These are phyloP conservation scores for Phanerochaete sordida DNA, from an alignment of 768 basidiomycete genomes.

Conservation along the genomic window DNA sequence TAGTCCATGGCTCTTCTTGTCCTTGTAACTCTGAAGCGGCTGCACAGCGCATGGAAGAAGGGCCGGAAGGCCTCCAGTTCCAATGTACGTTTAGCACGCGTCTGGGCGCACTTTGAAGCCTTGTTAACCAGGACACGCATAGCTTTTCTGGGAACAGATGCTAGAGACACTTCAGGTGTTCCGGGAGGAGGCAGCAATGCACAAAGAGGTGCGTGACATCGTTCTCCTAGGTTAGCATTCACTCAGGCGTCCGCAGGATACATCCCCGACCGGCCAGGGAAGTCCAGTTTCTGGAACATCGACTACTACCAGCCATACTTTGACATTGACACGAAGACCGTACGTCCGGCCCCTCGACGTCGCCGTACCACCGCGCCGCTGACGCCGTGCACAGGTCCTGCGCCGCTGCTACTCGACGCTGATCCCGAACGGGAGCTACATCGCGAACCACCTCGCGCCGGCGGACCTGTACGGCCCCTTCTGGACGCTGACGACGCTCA, in stretches of 20 bases:
- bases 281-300: constrained; percentile 68
- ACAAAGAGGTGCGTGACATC: constrained; percentile 1
- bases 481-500: constrained; percentile 95
- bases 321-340: constrained; percentile 81
- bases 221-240: neutral
- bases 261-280: constrained; percentile 48
- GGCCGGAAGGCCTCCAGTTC: constrained; percentile 28
- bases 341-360: constrained; percentile 21
- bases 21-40: constrained; percentile 4
- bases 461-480: constrained; percentile 89
- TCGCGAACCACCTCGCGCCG: constrained; percentile 60
- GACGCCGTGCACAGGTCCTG: constrained; percentile 45
- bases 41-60: constrained; percentile 28
- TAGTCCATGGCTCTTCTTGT: neutral
- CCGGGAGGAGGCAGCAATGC: neutral
- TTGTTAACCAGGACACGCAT: neutral
- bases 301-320: constrained; percentile 89
- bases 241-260: constrained; percentile 47
- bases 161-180: constrained; percentile 13
- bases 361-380: constrained; percentile 3
- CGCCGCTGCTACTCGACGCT: constrained; percentile 75
- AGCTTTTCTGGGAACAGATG: constrained; percentile 27
- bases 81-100: constrained; percentile 19
- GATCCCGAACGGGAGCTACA: constrained; percentile 65
- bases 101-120: neutral